Base-by-base conservation (phyloP, 2,329 filamentous ascomycete genomes). In the Verticillium zaregamsianum region DNA sequence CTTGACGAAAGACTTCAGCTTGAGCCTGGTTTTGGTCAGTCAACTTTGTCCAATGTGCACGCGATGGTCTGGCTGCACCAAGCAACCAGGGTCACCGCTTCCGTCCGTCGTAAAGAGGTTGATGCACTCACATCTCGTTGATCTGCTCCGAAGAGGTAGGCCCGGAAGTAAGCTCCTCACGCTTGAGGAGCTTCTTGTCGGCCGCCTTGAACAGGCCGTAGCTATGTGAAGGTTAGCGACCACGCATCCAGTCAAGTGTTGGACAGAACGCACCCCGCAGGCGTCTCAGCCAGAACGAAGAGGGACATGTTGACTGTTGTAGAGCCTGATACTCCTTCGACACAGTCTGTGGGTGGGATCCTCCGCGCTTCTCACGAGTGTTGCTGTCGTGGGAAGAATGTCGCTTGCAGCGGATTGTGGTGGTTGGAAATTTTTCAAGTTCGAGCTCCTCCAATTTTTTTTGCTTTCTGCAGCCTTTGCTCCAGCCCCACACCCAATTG, bases 171-270 rank as follows among this genome's bases (percentile, higher is more conserved):
- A 96, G 79, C 73, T 93, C 88, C 79, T 94, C 90, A 72, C 90
- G 89, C 79, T 96, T 95, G 68, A 99, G 84, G 63, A 98, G 86
- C 84, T 98, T 98, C 87, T 97, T 98, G 86, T 98, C 94, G 77
- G 93, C 92, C 71, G 94, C 91, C 85, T 99, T 98, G 83, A 99
- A 93, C 77, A 99, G 87, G 78, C 93, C 95, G 82, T 98, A 98
- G 77, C 95, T 96, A 58, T 33, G 40, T 37, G 12, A 37, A 28
- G 58, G n/a, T 52, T 20, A 62, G 64, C 55, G 64, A 59, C 45
- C 45, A 25, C 35, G 35, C n/a, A 33, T 35, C 2, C 14, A 62
- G 62, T 57, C 59, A 59, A 59, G 66, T 67, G 61, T 49, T 23
- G 54, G 15, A n/a, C 23, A 7, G 28, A 55, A 81, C 84, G 80